These are phyloP conservation scores for Cenococcum geophilum DNA, from an alignment of 495 filamentous ascomycete species.

Conservation along the genomic window DNA sequence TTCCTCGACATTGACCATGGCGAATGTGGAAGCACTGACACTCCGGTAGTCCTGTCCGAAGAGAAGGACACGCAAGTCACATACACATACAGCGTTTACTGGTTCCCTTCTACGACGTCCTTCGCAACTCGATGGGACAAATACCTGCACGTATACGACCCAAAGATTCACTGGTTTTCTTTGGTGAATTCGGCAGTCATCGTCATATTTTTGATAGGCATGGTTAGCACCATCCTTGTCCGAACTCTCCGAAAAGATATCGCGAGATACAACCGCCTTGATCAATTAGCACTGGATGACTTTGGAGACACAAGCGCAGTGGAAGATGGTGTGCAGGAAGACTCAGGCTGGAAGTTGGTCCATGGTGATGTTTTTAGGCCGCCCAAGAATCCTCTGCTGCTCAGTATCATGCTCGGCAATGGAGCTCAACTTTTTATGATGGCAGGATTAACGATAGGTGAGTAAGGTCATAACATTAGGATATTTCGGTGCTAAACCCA, in stretches of 20 bases:
- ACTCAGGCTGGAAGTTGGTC: conserved; percentile 97
- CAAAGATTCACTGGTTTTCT: conserved; percentile 97
- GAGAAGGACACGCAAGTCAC: conserved; percentile 62
- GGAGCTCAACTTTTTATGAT: conserved; percentile 96
- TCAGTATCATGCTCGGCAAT: conserved; percentile 86
- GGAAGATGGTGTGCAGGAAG: conserved; percentile 93
- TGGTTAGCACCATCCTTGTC: conserved; percentile 81
- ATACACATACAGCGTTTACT: conserved; percentile 88
- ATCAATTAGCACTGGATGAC: conserved; percentile 79
- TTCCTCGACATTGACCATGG: conserved; percentile 49
- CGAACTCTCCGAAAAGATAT: conserved; percentile 90
- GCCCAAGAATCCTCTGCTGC: conserved; percentile 71
- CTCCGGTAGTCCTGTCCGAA: conserved; percentile 57
- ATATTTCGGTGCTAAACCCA: conserved; percentile 6
- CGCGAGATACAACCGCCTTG: conserved; percentile 87
- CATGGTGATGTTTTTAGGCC: conserved; percentile 96
- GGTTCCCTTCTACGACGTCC: conserved; percentile 67
- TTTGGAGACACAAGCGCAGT: conserved; percentile 62
- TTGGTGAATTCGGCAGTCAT: conserved; percentile 91
- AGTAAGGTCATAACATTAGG: background rate
- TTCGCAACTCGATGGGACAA: conserved; percentile 99
- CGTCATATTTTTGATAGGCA: conserved; percentile 82
- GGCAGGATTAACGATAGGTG: conserved; percentile 81
- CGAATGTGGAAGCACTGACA: conserved; percentile 51
- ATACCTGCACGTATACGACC: conserved; percentile 91